phyloP scores from a whole-genome alignment of 1,284 basidiomycete genomes.

The Malassezia vespertilionis region DNA sequence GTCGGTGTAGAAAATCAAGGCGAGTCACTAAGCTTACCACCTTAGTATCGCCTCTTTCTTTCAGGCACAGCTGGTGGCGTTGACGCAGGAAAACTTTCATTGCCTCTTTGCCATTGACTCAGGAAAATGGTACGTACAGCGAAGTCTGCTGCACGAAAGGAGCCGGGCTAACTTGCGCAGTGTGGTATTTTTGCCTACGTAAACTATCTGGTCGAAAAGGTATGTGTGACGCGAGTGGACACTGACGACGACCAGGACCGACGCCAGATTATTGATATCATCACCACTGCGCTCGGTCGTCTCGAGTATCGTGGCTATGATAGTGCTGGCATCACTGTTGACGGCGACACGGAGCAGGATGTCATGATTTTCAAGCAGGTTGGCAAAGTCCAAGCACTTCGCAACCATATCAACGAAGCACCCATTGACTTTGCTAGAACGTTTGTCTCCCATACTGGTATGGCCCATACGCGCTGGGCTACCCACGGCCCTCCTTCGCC shows the following conservation, averaged over 20 bases:
- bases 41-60: no score
- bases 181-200: slow-evolving; percentile 48
- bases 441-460: slow-evolving; percentile 79
- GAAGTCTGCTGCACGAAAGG: background rate
- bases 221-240: slow-evolving; percentile 1
- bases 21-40: no score
- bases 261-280: slow-evolving; percentile 79
- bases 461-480: slow-evolving; percentile 99
- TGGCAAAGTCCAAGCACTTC: slow-evolving; percentile 88
- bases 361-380: slow-evolving; percentile 93
- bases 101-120: background rate
- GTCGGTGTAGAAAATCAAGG: no score
- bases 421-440: slow-evolving; percentile 68
- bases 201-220: slow-evolving; percentile 47
- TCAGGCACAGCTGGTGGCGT: no score
- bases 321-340: slow-evolving; percentile 83
- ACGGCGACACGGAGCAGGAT: slow-evolving; percentile 71
- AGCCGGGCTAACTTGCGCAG: slow-evolving; percentile 18
- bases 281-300: slow-evolving; percentile 81
- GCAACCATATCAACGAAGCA: slow-evolving; percentile 76
- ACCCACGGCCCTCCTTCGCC: slow-evolving; percentile 81
- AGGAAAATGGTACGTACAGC: slow-evolving; percentile 6
- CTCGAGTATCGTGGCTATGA: slow-evolving; percentile 99
- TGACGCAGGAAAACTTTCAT: no score
- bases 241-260: slow-evolving; percentile 60